A percentile compares a stretch with the other conserved stretches of the same genome.
These are phyloP conservation scores for Polychaeton citri DNA, from an alignment of 2,329 filamentous ascomycete genomes.

Conservation along the genomic window DNA sequence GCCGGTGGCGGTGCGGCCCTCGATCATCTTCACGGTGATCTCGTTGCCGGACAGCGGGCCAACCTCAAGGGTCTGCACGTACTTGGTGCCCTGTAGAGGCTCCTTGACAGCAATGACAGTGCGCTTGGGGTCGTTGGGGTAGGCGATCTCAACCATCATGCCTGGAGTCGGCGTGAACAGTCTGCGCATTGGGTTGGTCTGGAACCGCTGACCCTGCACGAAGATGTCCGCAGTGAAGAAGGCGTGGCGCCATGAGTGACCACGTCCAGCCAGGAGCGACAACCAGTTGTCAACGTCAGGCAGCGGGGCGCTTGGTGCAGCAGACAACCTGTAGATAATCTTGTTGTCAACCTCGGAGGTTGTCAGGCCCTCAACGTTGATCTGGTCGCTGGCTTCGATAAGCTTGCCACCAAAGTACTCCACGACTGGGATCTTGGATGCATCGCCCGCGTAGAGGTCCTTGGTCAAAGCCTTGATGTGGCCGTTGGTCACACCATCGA, in stretches of 20 bases:
- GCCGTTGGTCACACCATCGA: constrained; percentile 76
- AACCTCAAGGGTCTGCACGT: constrained; percentile 78
- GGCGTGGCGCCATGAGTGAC: constrained; percentile 86
- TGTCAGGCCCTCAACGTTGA: constrained; percentile 75
- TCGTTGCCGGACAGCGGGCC: constrained; percentile 62
- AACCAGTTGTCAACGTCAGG: constrained; percentile 77
- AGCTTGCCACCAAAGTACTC: constrained; percentile 95
- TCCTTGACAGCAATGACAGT: constrained; percentile 81
- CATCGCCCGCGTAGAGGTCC: constrained; percentile 67
- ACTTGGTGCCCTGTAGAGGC: constrained; percentile 71
- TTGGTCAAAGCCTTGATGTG: constrained; percentile 70
- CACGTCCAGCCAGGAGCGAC: constrained; percentile 69
- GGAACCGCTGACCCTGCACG: constrained; percentile 90
- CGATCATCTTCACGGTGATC: constrained; percentile 81
- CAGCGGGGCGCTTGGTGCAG: constrained; percentile 57
- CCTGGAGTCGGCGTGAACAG: constrained; percentile 80
- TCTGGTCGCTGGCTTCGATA: constrained; percentile 55
- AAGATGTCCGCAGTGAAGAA: constrained; percentile 88
- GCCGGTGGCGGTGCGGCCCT: constrained; percentile 77
- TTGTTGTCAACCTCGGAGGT: constrained; percentile 68
- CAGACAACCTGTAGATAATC: constrained; percentile 71
- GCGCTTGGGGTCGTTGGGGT: constrained; percentile 70
- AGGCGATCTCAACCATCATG: constrained; percentile 73
- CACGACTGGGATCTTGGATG: constrained; percentile 62
- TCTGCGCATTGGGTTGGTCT: constrained; percentile 88